Evolutionary conservation across 192 early-diverging fungal species (phyloP).

Genomic region (Backusella psychrophila): DNA sequence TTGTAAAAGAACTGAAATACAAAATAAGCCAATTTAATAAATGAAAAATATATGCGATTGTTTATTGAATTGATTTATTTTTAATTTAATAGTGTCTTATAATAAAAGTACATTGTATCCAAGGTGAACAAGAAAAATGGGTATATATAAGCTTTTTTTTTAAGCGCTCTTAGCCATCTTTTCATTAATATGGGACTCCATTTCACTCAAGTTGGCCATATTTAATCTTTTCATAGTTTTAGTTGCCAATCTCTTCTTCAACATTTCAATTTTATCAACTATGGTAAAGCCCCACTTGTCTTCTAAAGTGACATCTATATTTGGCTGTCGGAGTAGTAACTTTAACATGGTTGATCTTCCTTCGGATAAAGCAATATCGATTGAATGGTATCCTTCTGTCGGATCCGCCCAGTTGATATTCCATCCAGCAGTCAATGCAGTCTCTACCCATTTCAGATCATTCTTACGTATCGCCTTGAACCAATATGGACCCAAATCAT

Average conservation of each 20-base stretch:
- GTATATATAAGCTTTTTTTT: background rate
- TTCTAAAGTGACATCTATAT: constrained; percentile 41
- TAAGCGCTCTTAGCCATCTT: background rate
- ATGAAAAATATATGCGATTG: background rate
- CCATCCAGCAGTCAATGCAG: constrained; percentile 62
- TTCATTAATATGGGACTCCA: background rate
- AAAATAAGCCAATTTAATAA: too few species aligned
- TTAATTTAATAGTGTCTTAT: background rate
- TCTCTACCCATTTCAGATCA: constrained; percentile 49
- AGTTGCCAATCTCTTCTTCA: background rate
- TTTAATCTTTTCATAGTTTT: background rate
- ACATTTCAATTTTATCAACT: constrained; percentile 47
- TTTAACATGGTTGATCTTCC: constrained; percentile 42
- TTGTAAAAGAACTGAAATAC: too few species aligned
- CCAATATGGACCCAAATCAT: constrained; percentile 62
- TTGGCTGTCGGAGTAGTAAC: constrained; percentile 41
- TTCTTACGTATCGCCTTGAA: constrained; percentile 33
- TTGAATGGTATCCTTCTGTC: constrained; percentile 62
- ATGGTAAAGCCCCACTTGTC: constrained; percentile 59
- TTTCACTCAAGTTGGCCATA: background rate
- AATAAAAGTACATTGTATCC: background rate
- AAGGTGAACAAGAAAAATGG: background rate
- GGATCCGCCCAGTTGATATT: constrained; percentile 60
- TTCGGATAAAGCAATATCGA: constrained; percentile 64
- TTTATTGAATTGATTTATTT: background rate